Percentiles rank a stretch among this genome's conserved stretches.
These are phyloP conservation scores for Aspergillus mulundensis DNA, from an alignment of 495 filamentous ascomycete species.

Conservation along the genomic window DNA sequence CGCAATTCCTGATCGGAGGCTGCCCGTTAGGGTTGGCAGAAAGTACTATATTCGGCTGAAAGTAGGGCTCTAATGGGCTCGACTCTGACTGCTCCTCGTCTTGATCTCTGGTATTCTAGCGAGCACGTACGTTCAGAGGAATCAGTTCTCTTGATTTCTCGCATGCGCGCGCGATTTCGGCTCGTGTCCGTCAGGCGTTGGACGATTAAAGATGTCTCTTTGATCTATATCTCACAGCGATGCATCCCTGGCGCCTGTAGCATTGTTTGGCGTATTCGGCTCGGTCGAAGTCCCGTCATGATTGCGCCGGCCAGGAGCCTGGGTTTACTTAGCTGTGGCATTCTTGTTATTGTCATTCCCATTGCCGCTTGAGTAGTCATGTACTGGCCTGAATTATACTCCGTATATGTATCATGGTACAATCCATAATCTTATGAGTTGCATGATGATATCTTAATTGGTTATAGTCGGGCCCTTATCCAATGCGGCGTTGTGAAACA, in stretches of 20 bases:
- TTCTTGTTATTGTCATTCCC: conserved; percentile 14
- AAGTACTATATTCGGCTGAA: conserved; percentile 18
- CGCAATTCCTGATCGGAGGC: conserved; percentile 18
- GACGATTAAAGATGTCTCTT: conserved; percentile 10
- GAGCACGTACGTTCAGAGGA: conserved; percentile 19
- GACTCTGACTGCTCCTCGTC: conserved; percentile 11
- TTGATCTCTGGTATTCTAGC: conserved; percentile 14
- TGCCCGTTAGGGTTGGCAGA: conserved; percentile 12
- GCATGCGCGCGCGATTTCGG: conserved; percentile 8
- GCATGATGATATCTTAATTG: not conserved
- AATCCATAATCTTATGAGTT: not conserved
- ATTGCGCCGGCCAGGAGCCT: conserved; percentile 10
- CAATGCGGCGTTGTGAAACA: not conserved
- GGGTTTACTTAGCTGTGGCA: conserved; percentile 11
- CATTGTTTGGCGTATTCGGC: conserved; percentile 8
- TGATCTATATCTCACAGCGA: conserved; percentile 6
- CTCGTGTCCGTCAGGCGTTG: conserved; percentile 7
- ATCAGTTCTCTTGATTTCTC: conserved; percentile 19
- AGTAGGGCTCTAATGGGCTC: conserved; percentile 14
- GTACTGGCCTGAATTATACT: conserved; percentile 7
- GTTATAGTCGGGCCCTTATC: not conserved
- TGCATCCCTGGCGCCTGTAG: conserved; percentile 12
- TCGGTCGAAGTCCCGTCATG: conserved; percentile 3
- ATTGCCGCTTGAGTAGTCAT: conserved; percentile 14
- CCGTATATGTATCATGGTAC: not conserved